phyloP scores from a whole-genome alignment of 805 yeast species.

The Cyberlindnera mrakii region DNA sequence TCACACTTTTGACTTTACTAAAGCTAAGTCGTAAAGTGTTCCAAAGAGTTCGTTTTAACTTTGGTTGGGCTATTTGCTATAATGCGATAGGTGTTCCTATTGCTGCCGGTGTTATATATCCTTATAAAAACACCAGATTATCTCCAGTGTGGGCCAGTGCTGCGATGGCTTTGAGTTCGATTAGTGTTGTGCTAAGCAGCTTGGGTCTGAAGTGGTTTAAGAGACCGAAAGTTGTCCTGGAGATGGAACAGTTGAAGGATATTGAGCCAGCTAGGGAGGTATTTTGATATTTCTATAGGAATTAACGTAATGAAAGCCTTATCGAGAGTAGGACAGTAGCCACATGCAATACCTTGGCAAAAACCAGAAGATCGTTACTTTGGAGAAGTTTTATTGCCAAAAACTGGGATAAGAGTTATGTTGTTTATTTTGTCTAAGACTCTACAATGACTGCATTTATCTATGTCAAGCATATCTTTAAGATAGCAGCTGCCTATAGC shows the following conservation, averaged over 20 bases:
- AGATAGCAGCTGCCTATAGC: constrained; percentile 6
- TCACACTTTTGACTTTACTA: constrained; percentile 48
- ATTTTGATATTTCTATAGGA: background rate
- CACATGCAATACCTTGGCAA: no score
- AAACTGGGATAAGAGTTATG: no score
- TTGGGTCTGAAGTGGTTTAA: constrained; percentile 42
- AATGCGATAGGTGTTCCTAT: constrained; percentile 54
- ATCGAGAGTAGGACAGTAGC: no score
- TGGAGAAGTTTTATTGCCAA: no score
- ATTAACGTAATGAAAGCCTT: no score
- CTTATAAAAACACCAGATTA: constrained; percentile 45
- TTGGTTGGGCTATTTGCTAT: constrained; percentile 54
- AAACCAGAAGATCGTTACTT: no score
- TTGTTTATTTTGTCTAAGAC: background rate
- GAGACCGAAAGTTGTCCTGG: constrained; percentile 25
- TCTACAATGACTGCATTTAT: background rate
- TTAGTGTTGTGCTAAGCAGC: constrained; percentile 54
- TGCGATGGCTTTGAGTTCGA: constrained; percentile 57
- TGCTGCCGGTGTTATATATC: constrained; percentile 64
- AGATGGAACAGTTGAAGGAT: constrained; percentile 7
- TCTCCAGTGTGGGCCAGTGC: constrained; percentile 65
- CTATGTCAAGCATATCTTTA: background rate
- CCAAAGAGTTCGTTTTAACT: constrained; percentile 48
- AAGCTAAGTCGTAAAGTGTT: constrained; percentile 45
- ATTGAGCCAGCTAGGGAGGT: constrained; percentile 4